Evolutionary conservation across 352 stramenopile genomes (phyloP).

Genomic region (Phytophthora constricta): DNA sequence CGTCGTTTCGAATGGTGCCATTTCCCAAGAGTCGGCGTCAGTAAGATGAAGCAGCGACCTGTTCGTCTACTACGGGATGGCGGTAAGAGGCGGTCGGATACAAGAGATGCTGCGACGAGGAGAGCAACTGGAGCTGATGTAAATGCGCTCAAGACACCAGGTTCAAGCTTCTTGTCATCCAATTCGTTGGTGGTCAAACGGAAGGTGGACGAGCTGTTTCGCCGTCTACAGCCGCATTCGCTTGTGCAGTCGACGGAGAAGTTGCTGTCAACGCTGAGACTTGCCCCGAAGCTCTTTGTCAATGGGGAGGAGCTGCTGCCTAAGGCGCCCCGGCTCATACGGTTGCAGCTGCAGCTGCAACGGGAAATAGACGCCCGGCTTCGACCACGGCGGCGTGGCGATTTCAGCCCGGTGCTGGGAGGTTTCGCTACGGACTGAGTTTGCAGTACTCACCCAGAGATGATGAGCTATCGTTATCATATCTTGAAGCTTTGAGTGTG

Average conservation of each 20-base stretch:
- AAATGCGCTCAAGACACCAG: constrained; percentile 5
- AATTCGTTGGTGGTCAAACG: constrained; percentile 20
- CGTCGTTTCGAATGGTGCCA: no score
- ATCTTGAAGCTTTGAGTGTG: constrained; percentile 36
- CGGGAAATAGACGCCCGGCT: constrained; percentile 5
- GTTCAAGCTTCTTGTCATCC: neutral
- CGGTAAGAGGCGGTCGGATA: no score
- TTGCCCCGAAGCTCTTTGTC: constrained; percentile 38
- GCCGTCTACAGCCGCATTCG: constrained; percentile 57
- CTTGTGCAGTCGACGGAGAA: constrained; percentile 67
- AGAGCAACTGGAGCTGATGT: no score
- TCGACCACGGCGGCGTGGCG: constrained; percentile 13
- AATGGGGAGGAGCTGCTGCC: constrained; percentile 45
- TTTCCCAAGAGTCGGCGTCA: no score
- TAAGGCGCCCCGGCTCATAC: constrained; percentile 20
- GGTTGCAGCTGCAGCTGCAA: constrained; percentile 21
- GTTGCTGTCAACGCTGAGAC: constrained; percentile 36
- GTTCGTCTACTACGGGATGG: no score
- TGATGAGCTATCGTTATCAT: constrained; percentile 34
- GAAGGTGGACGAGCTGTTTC: constrained; percentile 60
- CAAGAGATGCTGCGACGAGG: no score
- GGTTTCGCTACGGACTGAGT: constrained; percentile 47
- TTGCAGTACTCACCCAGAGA: constrained; percentile 37
- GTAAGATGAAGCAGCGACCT: no score
- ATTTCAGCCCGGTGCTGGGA: constrained; percentile 34